Conservation (phyloP, 345 rosid genomes). For the Carallia brachiata region DNA sequence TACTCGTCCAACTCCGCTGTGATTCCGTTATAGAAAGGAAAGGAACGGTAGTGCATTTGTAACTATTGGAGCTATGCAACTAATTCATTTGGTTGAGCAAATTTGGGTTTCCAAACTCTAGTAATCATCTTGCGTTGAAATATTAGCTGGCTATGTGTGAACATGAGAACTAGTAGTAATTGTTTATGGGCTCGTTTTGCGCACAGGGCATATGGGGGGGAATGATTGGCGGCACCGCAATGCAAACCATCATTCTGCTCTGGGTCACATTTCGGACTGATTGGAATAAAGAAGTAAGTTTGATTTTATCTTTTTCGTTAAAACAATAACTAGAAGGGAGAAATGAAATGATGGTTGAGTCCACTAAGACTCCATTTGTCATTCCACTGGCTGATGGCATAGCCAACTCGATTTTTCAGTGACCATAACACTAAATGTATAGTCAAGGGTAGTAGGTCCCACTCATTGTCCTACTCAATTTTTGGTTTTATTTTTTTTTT, state of each 20-base stretch:
- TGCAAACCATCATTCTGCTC: constrained; percentile 57
- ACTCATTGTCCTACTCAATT: no score
- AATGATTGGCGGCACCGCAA: constrained; percentile 58
- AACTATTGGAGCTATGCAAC: neutral
- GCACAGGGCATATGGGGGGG: constrained; percentile 72
- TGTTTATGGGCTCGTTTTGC: neutral
- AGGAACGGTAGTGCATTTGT: neutral
- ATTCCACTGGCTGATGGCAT: no score
- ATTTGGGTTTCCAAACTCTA: no score
- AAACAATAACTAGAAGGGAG: neutral
- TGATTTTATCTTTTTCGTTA: neutral
- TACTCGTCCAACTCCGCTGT: neutral
- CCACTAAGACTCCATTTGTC: neutral
- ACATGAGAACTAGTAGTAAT: neutral
- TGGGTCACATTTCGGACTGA: constrained; percentile 64
- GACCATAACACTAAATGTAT: no score
- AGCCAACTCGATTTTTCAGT: no score
- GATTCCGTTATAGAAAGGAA: neutral
- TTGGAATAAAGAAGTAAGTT: constrained; percentile 58
- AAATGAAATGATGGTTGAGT: neutral
- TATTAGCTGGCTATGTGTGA: neutral
- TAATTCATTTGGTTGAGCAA: no score
- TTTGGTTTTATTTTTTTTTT: no score
- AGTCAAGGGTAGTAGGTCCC: no score
- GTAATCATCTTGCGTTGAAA: no score